A percentile compares a stretch with the other conserved stretches of the same genome.
These are phyloP conservation scores for Lepiota subincarnata DNA, from an alignment of 768 basidiomycete genomes.

Conservation along the genomic window DNA sequence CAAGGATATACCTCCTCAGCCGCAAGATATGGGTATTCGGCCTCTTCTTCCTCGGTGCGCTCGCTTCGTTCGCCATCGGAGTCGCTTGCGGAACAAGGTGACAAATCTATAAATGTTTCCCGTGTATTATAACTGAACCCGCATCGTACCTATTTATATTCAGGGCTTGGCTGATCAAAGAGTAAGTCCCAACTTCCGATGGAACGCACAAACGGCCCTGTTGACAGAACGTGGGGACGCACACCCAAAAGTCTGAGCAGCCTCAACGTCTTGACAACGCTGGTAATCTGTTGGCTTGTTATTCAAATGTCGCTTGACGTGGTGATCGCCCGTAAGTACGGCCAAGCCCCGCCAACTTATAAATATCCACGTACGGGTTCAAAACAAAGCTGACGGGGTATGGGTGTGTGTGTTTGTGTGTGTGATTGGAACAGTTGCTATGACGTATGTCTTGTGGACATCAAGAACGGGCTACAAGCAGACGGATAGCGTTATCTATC, in stretches of 20 bases:
- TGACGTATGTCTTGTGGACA: background rate
- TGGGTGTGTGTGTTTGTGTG: too few species aligned
- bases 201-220: background rate
- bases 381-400: too few species aligned
- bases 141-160: background rate
- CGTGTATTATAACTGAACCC: background rate
- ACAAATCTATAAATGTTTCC: background rate
- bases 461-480: slow-evolving; percentile 41
- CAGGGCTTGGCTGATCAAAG: slow-evolving; percentile 11
- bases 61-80: slow-evolving; percentile 11
- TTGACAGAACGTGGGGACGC: background rate
- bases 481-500: slow-evolving; percentile 49
- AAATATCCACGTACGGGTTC: too few species aligned
- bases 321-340: slow-evolving; percentile 11
- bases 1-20: background rate
- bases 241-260: background rate
- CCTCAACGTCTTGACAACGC: slow-evolving; percentile 3
- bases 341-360: too few species aligned
- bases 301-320: slow-evolving; percentile 12
- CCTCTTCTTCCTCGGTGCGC: slow-evolving; percentile 4
- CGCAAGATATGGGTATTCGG: slow-evolving; percentile 8
- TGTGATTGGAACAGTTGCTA: background rate
- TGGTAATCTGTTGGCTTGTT: slow-evolving; percentile 9
- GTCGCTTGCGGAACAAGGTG: slow-evolving; percentile 13
- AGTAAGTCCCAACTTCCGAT: background rate